Base-by-base conservation (phyloP, 1,139 yeast species). In the Taphrina flavorubra region DNA sequence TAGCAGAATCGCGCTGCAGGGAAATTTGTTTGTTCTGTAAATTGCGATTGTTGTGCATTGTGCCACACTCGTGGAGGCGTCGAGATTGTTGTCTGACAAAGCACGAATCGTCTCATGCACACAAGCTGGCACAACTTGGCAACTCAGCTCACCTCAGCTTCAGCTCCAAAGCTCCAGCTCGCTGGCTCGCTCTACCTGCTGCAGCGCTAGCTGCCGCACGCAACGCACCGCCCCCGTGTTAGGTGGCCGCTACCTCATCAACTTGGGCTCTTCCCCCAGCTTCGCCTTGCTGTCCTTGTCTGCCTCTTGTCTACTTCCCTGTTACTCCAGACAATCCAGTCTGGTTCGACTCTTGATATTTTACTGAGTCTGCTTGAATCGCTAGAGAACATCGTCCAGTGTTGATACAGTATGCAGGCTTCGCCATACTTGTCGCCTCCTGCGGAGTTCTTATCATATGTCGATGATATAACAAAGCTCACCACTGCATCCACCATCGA, bases 401-500 rank as follows among this genome's bases (percentile, higher is more conserved):
- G 18, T 13, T 46, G 51, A 18, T 4, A 8, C 51, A 18, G n/a
- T 46, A 49, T 49, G 36, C 31, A 49, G 25, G 57, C 40, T 36
- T 53, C 57, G 11, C 60, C 60, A 20, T 56, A 56, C 16, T n/a
- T 56, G n/a, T 56, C 60, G 14, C 60, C 60, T 18, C 60, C 60
- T 8, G 47, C 60, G 4, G 60, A 56, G 36, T 40, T 56, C n/a
- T 31, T 56, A 20, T 34, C 47, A 5, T 56, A 56, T 40, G 47
- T 20, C 6, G 60, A 56, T 14, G 47, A 37, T 8, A 20, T 49
- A 25, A 49, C 53, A 4, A 49, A 49, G 36, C 36, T 20, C n/a
- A 18, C 47, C 14, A 14, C 16, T 18, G 11, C 49, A 13, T 14
- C 46, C 8, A 56, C 60, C n/a, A 56, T 56, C 60, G 60, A 56